phyloP scores from a whole-genome alignment of 495 filamentous ascomycete species.

The Lepidopterella palustris region DNA sequence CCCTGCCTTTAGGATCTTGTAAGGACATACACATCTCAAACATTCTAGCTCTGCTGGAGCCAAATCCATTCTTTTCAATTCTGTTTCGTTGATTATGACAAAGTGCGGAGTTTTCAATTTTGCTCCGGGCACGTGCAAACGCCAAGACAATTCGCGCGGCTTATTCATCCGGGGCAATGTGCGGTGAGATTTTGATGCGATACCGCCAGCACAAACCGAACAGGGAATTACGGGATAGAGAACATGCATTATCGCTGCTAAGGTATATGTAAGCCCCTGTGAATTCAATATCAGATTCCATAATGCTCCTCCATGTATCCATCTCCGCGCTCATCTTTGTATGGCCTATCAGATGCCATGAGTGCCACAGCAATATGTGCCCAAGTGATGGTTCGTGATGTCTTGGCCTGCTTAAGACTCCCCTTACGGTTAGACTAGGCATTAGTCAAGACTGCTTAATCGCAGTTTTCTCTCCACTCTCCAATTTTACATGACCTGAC shows the following conservation, averaged over 20 bases:
- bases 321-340: neutral
- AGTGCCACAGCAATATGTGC: neutral
- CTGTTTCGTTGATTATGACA: too few relatives aligned
- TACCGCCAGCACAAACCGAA: too few relatives aligned
- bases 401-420: neutral
- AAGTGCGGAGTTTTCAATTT: too few relatives aligned
- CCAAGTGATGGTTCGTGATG: neutral
- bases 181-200: too few relatives aligned
- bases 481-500: conserved; percentile 16
- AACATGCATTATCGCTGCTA: neutral
- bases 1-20: too few relatives aligned
- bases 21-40: too few relatives aligned
- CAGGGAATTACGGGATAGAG: neutral
- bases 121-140: too few relatives aligned
- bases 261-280: neutral
- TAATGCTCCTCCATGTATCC: neutral
- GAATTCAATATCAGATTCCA: neutral
- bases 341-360: neutral
- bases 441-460: neutral
- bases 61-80: too few relatives aligned
- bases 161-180: too few relatives aligned
- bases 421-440: neutral
- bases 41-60: too few relatives aligned
- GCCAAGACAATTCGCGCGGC: too few relatives aligned
- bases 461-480: neutral